Conservation (phyloP, 2,329 filamentous ascomycete genomes). For the Alternaria sp. region DNA sequence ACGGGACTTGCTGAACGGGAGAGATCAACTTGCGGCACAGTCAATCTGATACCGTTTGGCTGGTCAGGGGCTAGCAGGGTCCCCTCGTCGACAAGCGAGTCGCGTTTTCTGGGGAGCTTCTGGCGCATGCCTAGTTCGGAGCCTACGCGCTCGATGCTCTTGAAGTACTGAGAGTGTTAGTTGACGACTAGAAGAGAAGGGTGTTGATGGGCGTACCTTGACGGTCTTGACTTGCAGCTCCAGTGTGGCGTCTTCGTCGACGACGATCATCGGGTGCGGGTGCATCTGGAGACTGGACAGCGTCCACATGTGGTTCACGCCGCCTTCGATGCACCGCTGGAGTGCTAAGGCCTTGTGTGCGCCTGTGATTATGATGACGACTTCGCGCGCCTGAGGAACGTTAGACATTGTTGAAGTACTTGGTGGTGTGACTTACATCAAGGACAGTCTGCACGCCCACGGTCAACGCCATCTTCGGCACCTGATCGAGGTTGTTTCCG, state of each 20-base stretch:
- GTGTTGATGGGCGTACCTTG: constrained; percentile 31
- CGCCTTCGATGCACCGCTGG: constrained; percentile 80
- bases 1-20: constrained; percentile 43
- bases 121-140: constrained; percentile 54
- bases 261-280: constrained; percentile 80
- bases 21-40: constrained; percentile 37
- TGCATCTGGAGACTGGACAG: constrained; percentile 81
- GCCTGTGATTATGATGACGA: constrained; percentile 82
- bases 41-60: constrained; percentile 30
- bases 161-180: constrained; percentile 51
- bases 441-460: constrained; percentile 85
- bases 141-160: constrained; percentile 57
- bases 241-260: constrained; percentile 72
- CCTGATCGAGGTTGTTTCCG: constrained; percentile 72
- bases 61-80: constrained; percentile 26
- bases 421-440: constrained; percentile 56
- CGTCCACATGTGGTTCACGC: constrained; percentile 91
- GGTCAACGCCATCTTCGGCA: constrained; percentile 82
- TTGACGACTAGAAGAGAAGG: neutral
- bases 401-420: constrained; percentile 21
- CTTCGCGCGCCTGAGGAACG: constrained; percentile 66
- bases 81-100: constrained; percentile 41
- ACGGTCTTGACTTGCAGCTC: constrained; percentile 56
- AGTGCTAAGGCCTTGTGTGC: constrained; percentile 81
- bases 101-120: constrained; percentile 48